A percentile compares a stretch with the other conserved stretches of the same genome.
Conservation (phyloP, 169 alveolate species). For the Plasmodium gonderi region DNA sequence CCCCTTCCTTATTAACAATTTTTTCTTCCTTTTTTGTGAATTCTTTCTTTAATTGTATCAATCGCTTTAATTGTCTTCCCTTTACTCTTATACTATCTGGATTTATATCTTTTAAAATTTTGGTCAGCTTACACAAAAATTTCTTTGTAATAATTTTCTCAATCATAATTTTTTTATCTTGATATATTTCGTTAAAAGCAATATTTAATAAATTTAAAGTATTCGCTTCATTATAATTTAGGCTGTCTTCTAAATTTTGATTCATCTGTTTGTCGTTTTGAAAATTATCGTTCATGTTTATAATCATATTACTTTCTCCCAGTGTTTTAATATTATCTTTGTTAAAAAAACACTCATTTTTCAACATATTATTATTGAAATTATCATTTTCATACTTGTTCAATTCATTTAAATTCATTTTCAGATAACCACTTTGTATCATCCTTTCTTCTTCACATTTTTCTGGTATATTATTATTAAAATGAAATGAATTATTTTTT, state of each 20-base stretch:
- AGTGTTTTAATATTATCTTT: neutral
- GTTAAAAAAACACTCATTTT: conserved; percentile 26
- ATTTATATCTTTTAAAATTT: conserved; percentile 44
- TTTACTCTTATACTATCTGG: conserved; percentile 27
- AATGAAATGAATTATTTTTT: conserved; percentile 2
- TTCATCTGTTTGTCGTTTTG: conserved; percentile 39
- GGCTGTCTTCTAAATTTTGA: conserved; percentile 64
- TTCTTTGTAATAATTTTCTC: conserved; percentile 63
- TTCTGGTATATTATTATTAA: conserved; percentile 21
- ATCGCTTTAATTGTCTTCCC: conserved; percentile 39
- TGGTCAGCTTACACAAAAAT: conserved; percentile 31
- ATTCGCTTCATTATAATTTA: conserved; percentile 74
- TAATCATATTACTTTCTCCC: neutral
- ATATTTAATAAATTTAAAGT: conserved; percentile 56
- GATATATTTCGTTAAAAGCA: conserved; percentile 63
- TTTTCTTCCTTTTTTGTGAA: neutral
- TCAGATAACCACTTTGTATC: neutral
- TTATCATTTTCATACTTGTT: conserved; percentile 33
- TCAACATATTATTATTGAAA: neutral
- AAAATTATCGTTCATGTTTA: neutral
- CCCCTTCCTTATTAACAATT: neutral
- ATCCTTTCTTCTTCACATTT: conserved; percentile 46
- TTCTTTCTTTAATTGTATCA: conserved; percentile 7
- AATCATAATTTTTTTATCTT: conserved; percentile 40
- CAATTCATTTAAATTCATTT: conserved; percentile 26